Evolutionary conservation across 2,329 filamentous ascomycete genomes (phyloP).

Genomic region (Byssochlamys sp.): DNA sequence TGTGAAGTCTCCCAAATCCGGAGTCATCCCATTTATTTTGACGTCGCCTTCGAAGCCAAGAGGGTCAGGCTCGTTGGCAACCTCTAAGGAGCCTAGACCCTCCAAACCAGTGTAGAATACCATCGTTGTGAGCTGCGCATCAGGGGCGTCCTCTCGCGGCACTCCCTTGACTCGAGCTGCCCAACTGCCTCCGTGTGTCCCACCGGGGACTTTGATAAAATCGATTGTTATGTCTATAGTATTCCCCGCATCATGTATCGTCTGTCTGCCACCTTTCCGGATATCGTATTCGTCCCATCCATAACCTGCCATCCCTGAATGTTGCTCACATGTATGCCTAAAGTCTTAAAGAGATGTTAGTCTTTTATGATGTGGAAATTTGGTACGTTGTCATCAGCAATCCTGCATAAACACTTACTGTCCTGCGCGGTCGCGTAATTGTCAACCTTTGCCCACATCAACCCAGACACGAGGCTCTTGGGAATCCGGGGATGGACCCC

Average conservation of each 20-base stretch:
- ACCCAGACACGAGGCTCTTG: constrained; percentile 67
- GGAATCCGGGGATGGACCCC: constrained; percentile 74
- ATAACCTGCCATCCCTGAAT: constrained; percentile 87
- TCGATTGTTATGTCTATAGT: constrained; percentile 81
- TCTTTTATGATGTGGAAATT: constrained; percentile 1
- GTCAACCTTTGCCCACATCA: constrained; percentile 85
- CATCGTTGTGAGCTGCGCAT: constrained; percentile 62
- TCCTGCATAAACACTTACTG: constrained; percentile 46
- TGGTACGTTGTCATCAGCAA: neutral
- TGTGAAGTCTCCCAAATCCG: constrained; percentile 67
- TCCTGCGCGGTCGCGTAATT: constrained; percentile 64
- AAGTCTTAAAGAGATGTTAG: constrained; percentile 51
- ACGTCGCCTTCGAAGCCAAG: constrained; percentile 54
- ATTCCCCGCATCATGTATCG: constrained; percentile 83
- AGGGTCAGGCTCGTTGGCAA: constrained; percentile 43
- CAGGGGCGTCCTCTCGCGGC: constrained; percentile 58
- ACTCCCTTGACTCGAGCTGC: constrained; percentile 76
- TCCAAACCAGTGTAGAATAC: constrained; percentile 78
- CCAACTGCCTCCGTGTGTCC: constrained; percentile 80
- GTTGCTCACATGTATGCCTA: constrained; percentile 90
- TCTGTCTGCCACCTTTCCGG: constrained; percentile 74
- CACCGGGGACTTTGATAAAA: constrained; percentile 86
- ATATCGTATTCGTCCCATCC: constrained; percentile 97
- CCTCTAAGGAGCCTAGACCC: constrained; percentile 57
- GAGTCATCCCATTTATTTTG: constrained; percentile 59